Base-by-base conservation (phyloP, 2,329 filamentous ascomycete species). In the Cladosporium sp. region DNA sequence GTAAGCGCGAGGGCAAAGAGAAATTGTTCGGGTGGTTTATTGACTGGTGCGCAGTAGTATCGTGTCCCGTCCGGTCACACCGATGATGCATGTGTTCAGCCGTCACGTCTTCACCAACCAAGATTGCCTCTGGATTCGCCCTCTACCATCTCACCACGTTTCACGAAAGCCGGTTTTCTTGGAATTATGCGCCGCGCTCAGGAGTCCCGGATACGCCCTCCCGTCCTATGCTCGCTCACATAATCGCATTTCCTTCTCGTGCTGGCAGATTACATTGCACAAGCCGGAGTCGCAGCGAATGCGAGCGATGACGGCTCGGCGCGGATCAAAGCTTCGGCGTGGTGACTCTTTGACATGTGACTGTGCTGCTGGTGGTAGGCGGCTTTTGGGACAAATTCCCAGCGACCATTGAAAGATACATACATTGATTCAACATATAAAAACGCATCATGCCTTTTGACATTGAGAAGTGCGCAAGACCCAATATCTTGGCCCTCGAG, bases 401-500 rank as follows among this genome's bases (percentile, higher is more conserved):
- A 64, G 49, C 48, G 54, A 48, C 16, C 26, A 56, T 43, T 43
- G 36, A 57, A 36, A 34, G 36, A 21, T 23, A 36, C n/a, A 57
- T 34, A 7, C 28, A 59, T 49, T 39, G 26, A 32, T 21, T 51
- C 30, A 36, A 13, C 21, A 51, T 32, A 32, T n/a, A n/a, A 28
- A 32, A 23, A 43, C 5, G 23, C 61, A 68, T 71, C 64, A 76
- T 76, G 74, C 73, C 78, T 2, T 85, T 85, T 71, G 76, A 85
- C 71, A 74, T 85, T 58, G 74, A 78, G 36, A 83, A 74, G 69
- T 85, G 83, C 70, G 83, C 82, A 34, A 75, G 83, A 69, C 80
- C 82, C 18, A 85, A 85, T 54, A 84, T 85, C 56, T 74, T 85
- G 53, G 80, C 80, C 65, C 76, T 85, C 67, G 79, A 84, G 75